phyloP scores from a whole-genome alignment of 208 protist genomes.

The Lotmaria passim region DNA sequence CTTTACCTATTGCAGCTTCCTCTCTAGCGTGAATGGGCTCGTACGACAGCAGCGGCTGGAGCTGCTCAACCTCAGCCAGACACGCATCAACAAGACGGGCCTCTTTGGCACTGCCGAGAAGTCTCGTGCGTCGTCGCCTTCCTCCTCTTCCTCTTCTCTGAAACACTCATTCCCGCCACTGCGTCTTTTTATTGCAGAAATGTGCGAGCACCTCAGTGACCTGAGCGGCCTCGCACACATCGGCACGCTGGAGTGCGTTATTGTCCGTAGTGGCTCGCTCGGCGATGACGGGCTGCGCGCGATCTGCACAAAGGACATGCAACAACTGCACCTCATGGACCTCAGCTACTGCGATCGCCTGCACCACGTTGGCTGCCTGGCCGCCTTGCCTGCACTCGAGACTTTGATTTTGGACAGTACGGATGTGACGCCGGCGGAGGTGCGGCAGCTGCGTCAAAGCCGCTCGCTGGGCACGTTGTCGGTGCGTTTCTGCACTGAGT shows the following conservation, averaged over 20 bases:
- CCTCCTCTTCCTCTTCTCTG: background rate
- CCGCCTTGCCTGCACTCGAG: slow-evolving; percentile 39
- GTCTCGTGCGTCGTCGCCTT: background rate
- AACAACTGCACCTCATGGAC: slow-evolving; percentile 44
- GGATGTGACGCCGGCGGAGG: slow-evolving; percentile 45
- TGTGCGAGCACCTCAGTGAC: slow-evolving; percentile 50
- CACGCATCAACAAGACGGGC: slow-evolving; percentile 38
- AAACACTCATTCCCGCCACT: slow-evolving; percentile 32
- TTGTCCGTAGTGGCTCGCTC: slow-evolving; percentile 63
- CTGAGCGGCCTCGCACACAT: slow-evolving; percentile 46
- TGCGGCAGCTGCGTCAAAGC: slow-evolving; percentile 36
- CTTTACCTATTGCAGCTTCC: slow-evolving; percentile 52
- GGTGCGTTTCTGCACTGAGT: slow-evolving; percentile 60
- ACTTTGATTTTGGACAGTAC: slow-evolving; percentile 67
- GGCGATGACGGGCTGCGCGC: slow-evolving; percentile 35
- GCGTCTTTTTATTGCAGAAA: slow-evolving; percentile 59
- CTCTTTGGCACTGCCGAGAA: slow-evolving; percentile 17
- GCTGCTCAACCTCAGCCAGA: slow-evolving; percentile 64
- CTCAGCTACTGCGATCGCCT: slow-evolving; percentile 75
- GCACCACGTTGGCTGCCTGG: slow-evolving; percentile 36
- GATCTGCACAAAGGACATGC: slow-evolving; percentile 27
- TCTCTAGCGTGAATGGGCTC: slow-evolving; percentile 42
- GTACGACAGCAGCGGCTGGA: slow-evolving; percentile 41
- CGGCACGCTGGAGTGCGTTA: slow-evolving; percentile 45
- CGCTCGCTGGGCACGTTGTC: slow-evolving; percentile 49